Base-by-base conservation (phyloP, 768 basidiomycete genomes). In the Psilocybe sp. region DNA sequence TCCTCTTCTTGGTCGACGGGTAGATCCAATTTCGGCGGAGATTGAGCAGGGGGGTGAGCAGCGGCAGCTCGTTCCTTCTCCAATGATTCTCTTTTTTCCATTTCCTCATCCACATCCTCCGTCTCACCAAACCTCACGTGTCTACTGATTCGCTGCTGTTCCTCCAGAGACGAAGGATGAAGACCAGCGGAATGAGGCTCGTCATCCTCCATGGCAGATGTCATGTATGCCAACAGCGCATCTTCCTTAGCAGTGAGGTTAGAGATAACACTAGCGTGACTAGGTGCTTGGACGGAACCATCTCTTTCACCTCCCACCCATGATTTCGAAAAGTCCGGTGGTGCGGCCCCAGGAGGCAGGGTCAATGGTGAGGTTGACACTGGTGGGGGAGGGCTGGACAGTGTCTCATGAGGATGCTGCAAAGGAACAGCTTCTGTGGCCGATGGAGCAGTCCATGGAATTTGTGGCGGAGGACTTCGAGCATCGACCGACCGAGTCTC, bases 91-190 rank as follows among this genome's bases (percentile, higher is more conserved):
- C 66, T 63, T 11, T 55, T 64, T 42, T 65, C 63, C 44, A 70
- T 51, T 51, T 69, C 70, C 5, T 67, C 64, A n/a, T 73, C 66
- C 12, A 72, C 69, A 50, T 75, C 69, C 39, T 66, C 60, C 7
- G 70, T 70, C 5, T 63, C 63, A 3, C 73, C 78, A 57, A 79
- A 79, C 47, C 72, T 60, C 2, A 78, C 78, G 58, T 75, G 73
- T 42, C 70, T 65, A 41, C 62, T 60, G 16, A 56, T 31, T 6
- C 58, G 54, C 28, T 53, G 54, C 12, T 60, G 55, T 55, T 68
- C 66, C 1, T 59, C 51, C 10, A 40, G 18, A 4, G 44, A 28
- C 6, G 42, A 40, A 12, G 49, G 34, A 3, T 32, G 46, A 13
- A 53, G 40, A 44, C 42, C 36, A 5, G 40, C 32, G 13, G 31